Evolutionary conservation across 805 yeast genomes (phyloP).

Genomic region (Metschnikowia kunwiensis): DNA sequence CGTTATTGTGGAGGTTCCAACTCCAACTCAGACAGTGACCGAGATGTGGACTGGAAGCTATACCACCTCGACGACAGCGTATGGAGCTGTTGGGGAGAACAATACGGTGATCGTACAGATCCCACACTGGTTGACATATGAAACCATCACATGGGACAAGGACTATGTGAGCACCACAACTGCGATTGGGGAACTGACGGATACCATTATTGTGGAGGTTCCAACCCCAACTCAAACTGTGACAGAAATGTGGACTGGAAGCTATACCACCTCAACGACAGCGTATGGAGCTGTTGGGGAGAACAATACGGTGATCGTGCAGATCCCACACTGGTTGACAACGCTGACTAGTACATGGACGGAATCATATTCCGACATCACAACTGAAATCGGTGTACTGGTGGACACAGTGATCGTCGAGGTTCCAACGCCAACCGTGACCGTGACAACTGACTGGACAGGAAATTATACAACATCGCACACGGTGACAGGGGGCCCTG

Average conservation of each 20-base stretch:
- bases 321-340: constrained; percentile 6
- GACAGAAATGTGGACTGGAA: constrained; percentile 11
- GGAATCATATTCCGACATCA: background rate
- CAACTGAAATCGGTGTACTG: background rate
- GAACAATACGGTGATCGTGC: constrained; percentile 11
- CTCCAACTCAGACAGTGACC: constrained; percentile 12
- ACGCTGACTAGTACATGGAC: constrained; percentile 13
- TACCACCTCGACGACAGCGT: constrained; percentile 10
- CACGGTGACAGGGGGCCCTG: constrained; percentile 3
- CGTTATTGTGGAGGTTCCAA: constrained; percentile 13
- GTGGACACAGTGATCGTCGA: constrained; percentile 12
- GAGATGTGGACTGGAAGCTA: constrained; percentile 12
- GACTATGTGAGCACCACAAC: constrained; percentile 3
- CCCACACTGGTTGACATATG: constrained; percentile 3
- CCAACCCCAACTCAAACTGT: constrained; percentile 8
- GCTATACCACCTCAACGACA: constrained; percentile 1
- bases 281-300: constrained; percentile 5
- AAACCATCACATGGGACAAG: constrained; percentile 1
- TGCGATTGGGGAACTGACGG: constrained; percentile 1
- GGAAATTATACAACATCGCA: constrained; percentile 3
- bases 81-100: constrained; percentile 17
- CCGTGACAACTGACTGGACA: constrained; percentile 12
- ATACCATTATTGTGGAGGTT: constrained; percentile 13
- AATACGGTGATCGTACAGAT: constrained; percentile 19
- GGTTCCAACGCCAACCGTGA: constrained; percentile 17